Evolutionary conservation across 1,284 basidiomycete species (phyloP), one percentile per base, ranked within the genome.

Genomic region (Cryptococcus maquisensis): DNA sequence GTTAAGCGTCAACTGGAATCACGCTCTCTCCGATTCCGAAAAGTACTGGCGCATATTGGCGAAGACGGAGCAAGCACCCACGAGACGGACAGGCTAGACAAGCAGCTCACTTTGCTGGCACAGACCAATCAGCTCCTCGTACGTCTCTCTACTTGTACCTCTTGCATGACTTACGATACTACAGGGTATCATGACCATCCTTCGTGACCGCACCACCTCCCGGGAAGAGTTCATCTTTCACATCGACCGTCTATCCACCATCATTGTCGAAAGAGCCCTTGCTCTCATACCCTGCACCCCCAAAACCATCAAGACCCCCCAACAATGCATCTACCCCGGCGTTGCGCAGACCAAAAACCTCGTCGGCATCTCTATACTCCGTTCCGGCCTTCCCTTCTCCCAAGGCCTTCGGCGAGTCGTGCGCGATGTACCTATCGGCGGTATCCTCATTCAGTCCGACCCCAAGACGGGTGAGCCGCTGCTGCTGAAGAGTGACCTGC

Each of bases 401-500:
- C 85, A 86, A 47, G 93, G 95, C n/a, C 84, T 98, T 20, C 82
- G 86, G 37, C 81, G 93, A 24, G 92, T 95, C 5, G 83, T 97
- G 52, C 86, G 88, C 44, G 87, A 96, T 64, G 87, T 90, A 2
- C 84, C 87, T 0, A 81, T 97, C 20, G 95, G 95, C 28, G 90
- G 89, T 6, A 79, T 98, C 43, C 81, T 98, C 36, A 90, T 98
- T 50, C 90, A 98, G 74, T 89, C 90, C 0, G 89, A 95, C 62
- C 82, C 83, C 3, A 81, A 79, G 59, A 87, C 88, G 2, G 91
- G 90, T 38, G 95, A 98, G 70, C 93, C 94, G 0, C 77, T 96
- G 6, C 80, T 98, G 32, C 82, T 97, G 55, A 87, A 93, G 64
- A 81, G 83, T 48, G 84, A 83, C 77, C 82, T 98, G 15, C 95